Percentiles rank a stretch among this genome's conserved stretches.
Evolutionary conservation across 345 rosid species (phyloP).

Genomic region (rapeseed (Brassica napus)): Da-Ae NC_063443.1:12482001-12482500

Average conservation of each 20-base stretch:
- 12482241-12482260: constrained; percentile 19
- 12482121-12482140: constrained; percentile 5
- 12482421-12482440: no score
- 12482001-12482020: not conserved
- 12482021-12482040: not conserved
- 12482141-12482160: constrained; percentile 34
- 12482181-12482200: constrained; percentile 19
- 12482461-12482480: no score
- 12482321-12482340: not conserved
- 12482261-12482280: constrained; percentile 22
- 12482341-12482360: not conserved
- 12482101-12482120: not conserved
- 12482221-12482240: constrained; percentile 23
- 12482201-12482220: not conserved
- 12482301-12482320: not conserved
- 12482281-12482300: not conserved
- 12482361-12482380: not conserved
- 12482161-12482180: constrained; percentile 5
- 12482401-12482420: not conserved
- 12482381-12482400: not conserved
- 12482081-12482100: not conserved
- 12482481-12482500: no score
- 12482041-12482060: not conserved
- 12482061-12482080: not conserved
- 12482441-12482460: no score